These are phyloP conservation scores for Scedosporium apiospermum DNA, from an alignment of 2,329 filamentous ascomycete species.

Conservation along the genomic window DNA sequence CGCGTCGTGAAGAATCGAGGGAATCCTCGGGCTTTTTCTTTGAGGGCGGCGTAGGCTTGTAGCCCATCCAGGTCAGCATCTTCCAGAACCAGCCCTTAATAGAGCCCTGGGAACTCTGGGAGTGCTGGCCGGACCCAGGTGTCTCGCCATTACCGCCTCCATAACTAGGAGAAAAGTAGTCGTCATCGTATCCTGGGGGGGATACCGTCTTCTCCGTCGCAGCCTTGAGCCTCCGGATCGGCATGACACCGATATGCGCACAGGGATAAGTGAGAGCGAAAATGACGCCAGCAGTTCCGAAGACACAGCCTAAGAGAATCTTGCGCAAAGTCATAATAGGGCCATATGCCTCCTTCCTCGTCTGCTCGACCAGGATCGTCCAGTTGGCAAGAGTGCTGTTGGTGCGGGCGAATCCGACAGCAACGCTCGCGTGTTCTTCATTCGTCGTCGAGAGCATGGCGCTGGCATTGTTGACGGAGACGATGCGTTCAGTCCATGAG, in stretches of 20 bases:
- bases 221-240: slow-evolving; percentile 65
- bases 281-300: slow-evolving; percentile 68
- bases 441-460: slow-evolving; percentile 61
- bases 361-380: slow-evolving; percentile 73
- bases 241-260: slow-evolving; percentile 71
- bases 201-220: slow-evolving; percentile 67
- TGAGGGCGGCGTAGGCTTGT: neutral
- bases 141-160: neutral
- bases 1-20: slow-evolving; percentile 32
- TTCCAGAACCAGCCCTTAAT: slow-evolving; percentile 30
- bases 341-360: slow-evolving; percentile 61
- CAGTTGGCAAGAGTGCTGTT: slow-evolving; percentile 64
- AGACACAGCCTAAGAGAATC: slow-evolving; percentile 76
- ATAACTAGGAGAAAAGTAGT: slow-evolving; percentile 18
- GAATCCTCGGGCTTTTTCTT: slow-evolving; percentile 9
- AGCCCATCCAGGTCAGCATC: slow-evolving; percentile 15
- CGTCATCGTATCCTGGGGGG: slow-evolving; percentile 50
- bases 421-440: slow-evolving; percentile 59
- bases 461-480: slow-evolving; percentile 55
- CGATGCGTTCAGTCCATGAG: slow-evolving; percentile 44
- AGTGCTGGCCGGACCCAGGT: neutral
- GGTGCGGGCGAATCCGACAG: slow-evolving; percentile 71
- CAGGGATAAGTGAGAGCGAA: slow-evolving; percentile 65
- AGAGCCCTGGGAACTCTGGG: slow-evolving; percentile 28
- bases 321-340: slow-evolving; percentile 68